Conservation (phyloP, 441 rosid species). For the Pelargonium exstipulatum region DNA sequence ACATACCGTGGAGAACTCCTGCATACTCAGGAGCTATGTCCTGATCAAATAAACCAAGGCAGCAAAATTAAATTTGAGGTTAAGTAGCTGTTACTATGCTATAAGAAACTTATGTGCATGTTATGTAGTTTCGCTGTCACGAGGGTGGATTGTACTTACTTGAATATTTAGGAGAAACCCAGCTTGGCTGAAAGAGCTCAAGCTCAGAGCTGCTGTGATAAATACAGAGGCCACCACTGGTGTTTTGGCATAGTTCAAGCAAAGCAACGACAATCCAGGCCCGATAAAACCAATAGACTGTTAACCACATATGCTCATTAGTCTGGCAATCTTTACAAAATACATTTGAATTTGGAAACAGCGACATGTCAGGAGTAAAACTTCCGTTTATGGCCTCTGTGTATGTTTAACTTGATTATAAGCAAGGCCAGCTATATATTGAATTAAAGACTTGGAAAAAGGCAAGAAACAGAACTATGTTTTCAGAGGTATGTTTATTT, state of each 20-base stretch:
- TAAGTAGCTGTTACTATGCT: neutral
- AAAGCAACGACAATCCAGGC: conserved; percentile 71
- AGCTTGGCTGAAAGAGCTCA: conserved; percentile 96
- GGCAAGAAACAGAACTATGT: too few relatives aligned
- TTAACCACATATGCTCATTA: neutral
- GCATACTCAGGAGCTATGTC: conserved; percentile 87
- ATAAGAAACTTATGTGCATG: neutral
- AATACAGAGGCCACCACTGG: conserved; percentile 55
- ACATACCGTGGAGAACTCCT: conserved; percentile 74
- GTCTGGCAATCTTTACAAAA: too few relatives aligned
- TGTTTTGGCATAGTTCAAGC: conserved; percentile 66
- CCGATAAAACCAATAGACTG: conserved; percentile 89
- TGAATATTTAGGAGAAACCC: conserved; percentile 94
- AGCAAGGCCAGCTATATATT: too few relatives aligned
- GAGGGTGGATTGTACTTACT: conserved; percentile 34
- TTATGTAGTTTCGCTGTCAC: neutral
- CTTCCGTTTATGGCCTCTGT: too few relatives aligned
- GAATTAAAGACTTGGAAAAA: too few relatives aligned
- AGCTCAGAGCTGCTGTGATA: conserved; percentile 69
- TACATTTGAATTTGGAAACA: too few relatives aligned
- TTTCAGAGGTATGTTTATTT: too few relatives aligned
- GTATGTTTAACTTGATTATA: too few relatives aligned
- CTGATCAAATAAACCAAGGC: conserved; percentile 29
- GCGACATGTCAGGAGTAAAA: too few relatives aligned
- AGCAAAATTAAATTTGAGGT: neutral